Conservation (phyloP, 306 rosid species). For the Prunus kanzakura region DNA sequence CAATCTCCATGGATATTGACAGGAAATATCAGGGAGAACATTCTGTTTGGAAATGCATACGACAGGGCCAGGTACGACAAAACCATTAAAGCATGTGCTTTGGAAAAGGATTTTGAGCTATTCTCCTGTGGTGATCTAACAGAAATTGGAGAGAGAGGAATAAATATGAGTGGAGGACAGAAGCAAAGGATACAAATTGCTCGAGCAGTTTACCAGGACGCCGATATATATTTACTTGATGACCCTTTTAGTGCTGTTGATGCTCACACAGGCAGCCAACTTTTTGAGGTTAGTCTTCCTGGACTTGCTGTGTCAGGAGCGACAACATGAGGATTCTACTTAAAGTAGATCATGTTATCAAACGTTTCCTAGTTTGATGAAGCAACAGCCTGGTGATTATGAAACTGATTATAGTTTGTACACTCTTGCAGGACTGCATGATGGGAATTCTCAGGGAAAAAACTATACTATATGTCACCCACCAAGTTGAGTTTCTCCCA, state of each 20-base stretch:
- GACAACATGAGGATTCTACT: not conserved
- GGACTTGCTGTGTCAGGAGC: not conserved
- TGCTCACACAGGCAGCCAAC: constrained; percentile 96
- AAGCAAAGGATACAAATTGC: constrained; percentile 97
- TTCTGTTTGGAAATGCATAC: constrained; percentile 73
- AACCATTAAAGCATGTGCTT: constrained; percentile 81
- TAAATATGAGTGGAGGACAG: constrained; percentile 98
- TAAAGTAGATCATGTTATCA: not conserved
- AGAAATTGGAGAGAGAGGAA: constrained; percentile 95
- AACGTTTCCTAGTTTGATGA: constrained; percentile 8
- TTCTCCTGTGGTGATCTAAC: constrained; percentile 82
- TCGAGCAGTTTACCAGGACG: constrained; percentile 85
- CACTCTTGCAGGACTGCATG: constrained; percentile 65
- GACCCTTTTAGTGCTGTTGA: constrained; percentile 98
- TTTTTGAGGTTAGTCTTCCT: constrained; percentile 58
- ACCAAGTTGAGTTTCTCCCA: constrained; percentile 98
- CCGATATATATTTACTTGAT: constrained; percentile 82
- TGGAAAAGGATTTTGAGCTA: constrained; percentile 81
- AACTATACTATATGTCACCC: constrained; percentile 82
- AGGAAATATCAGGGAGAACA: constrained; percentile 79
- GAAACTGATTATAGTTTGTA: constrained; percentile 3
- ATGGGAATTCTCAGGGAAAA: constrained; percentile 86
- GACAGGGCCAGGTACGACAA: constrained; percentile 51
- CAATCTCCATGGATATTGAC: constrained; percentile 95
- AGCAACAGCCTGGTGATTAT: not conserved